These are phyloP conservation scores for Claviceps monticola DNA, from an alignment of 2,329 filamentous ascomycete species.

Conservation along the genomic window DNA sequence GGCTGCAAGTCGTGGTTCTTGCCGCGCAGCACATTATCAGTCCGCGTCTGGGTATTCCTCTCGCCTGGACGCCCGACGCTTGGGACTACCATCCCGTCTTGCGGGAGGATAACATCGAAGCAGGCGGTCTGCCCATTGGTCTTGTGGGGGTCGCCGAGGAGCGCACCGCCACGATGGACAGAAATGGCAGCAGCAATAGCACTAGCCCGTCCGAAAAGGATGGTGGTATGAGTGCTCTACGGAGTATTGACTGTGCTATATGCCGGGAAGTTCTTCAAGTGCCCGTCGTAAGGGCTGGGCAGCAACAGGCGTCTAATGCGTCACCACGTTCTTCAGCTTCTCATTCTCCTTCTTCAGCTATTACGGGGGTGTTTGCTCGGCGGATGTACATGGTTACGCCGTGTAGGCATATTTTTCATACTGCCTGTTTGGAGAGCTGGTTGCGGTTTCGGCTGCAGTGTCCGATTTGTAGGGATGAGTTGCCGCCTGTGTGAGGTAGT, in stretches of 20 bases:
- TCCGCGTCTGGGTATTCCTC: constrained; percentile 71
- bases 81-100: constrained; percentile 95
- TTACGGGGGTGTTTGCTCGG: constrained; percentile 59
- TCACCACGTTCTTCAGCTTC: neutral
- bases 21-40: constrained; percentile 73
- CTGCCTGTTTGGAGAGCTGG: constrained; percentile 83
- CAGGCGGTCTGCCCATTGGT: constrained; percentile 68
- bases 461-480: constrained; percentile 81
- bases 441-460: constrained; percentile 88
- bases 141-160: constrained; percentile 24
- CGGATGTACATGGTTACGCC: constrained; percentile 94
- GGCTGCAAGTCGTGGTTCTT: constrained; percentile 72
- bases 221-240: neutral
- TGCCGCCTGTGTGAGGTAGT: constrained; percentile 69
- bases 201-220: constrained; percentile 5
- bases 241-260: constrained; percentile 78
- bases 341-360: constrained; percentile 21
- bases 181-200: neutral
- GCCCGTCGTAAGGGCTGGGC: constrained; percentile 54
- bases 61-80: constrained; percentile 53
- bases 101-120: constrained; percentile 67
- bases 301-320: constrained; percentile 8
- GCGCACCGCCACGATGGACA: constrained; percentile 1
- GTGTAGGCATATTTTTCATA: constrained; percentile 93
- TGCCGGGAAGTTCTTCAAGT: constrained; percentile 88